Evolutionary conservation across 768 basidiomycete genomes (phyloP), one percentile per base, ranked within the genome.

Genomic region (Coprinellus aureogranulatus): DNA sequence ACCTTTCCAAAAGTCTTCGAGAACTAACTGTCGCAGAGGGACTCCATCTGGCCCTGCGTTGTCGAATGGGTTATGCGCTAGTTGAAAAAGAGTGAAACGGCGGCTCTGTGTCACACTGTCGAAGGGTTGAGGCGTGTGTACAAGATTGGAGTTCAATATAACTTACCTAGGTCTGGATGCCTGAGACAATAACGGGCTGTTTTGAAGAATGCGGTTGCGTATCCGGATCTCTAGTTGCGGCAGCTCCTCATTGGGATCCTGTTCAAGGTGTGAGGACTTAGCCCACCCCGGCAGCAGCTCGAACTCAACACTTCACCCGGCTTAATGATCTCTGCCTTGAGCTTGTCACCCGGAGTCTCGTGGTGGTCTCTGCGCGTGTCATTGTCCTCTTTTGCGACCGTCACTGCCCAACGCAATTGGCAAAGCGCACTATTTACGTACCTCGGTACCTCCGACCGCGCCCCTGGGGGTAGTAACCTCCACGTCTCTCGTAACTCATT

Each of bases 1-100:
- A 2, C 89, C 90, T 71, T 90, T 91, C 84, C 89, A 90, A 58
- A 94, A 88, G 67, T 98, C 94, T 62, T 94, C 89, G n/a, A 96
- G 73, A 16, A 95, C 78, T 45, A 87, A 82, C 53, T 81, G 81
- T 1, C 91, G 90, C 0, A 90, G 69, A 0, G 85, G 76, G 20
- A 74, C 76, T 31, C 72, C 72, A 40, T 78, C 81, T 27, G 72
- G 62, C 28, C 70, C 71, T 2, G 69, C 65, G 42, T 72, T 68
- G 3, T 71, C 74, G 4, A 71, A 69, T 37, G 70, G 76, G 64
- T 84, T 81, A 63, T 85, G 81, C 39, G 97, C 75, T 39, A 86
- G 72, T 22, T 87, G 81, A 48, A 97, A 78, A 18, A 98, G 73
- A 11, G 90, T 84, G 12, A 77, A 86, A 94, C 0, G 95, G 94